A percentile compares a stretch with the other conserved stretches of the same genome.
These are phyloP conservation scores for Pluteus cervinus DNA, from an alignment of 768 basidiomycete species.

Conservation along the genomic window DNA sequence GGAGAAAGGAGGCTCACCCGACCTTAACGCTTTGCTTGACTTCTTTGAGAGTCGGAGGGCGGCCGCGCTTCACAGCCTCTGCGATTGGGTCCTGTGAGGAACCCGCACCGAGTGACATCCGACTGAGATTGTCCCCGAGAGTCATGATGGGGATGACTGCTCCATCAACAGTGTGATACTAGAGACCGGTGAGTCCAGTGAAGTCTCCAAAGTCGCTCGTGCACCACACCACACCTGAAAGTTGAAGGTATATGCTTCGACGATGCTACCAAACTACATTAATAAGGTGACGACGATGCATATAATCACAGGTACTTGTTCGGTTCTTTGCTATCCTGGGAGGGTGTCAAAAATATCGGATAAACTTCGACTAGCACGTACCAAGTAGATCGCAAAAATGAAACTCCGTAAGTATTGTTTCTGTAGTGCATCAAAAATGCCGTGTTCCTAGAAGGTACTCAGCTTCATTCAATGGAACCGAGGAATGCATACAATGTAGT, in stretches of 20 bases:
- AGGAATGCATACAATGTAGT: slow-evolving; percentile 52
- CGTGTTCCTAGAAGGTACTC: slow-evolving; percentile 53
- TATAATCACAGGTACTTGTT: slow-evolving; percentile 56
- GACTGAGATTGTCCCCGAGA: slow-evolving; percentile 41
- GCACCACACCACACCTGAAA: slow-evolving; percentile 47
- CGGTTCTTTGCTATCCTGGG: slow-evolving; percentile 77
- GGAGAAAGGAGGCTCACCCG: slow-evolving; percentile 1
- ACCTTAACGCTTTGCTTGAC: slow-evolving; percentile 83
- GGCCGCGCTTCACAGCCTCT: slow-evolving; percentile 53
- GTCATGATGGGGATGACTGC: slow-evolving; percentile 70
- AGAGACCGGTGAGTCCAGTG: not conserved
- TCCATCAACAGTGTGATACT: slow-evolving; percentile 71
- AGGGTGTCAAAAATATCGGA: not conserved
- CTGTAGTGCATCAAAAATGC: slow-evolving; percentile 82
- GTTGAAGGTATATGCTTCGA: slow-evolving; percentile 87
- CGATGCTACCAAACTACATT: slow-evolving; percentile 43
- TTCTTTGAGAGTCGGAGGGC: slow-evolving; percentile 67
- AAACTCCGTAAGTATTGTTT: slow-evolving; percentile 82
- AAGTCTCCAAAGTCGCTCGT: not conserved
- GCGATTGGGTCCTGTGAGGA: slow-evolving; percentile 45
- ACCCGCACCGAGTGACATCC: slow-evolving; percentile 2
- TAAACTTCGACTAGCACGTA: slow-evolving; percentile 24
- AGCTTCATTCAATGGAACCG: slow-evolving; percentile 5
- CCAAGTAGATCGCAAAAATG: slow-evolving; percentile 81
- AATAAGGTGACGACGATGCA: slow-evolving; percentile 9